Conservation (phyloP, 2,329 filamentous ascomycete genomes). For the Cordyceps militaris region DNA sequence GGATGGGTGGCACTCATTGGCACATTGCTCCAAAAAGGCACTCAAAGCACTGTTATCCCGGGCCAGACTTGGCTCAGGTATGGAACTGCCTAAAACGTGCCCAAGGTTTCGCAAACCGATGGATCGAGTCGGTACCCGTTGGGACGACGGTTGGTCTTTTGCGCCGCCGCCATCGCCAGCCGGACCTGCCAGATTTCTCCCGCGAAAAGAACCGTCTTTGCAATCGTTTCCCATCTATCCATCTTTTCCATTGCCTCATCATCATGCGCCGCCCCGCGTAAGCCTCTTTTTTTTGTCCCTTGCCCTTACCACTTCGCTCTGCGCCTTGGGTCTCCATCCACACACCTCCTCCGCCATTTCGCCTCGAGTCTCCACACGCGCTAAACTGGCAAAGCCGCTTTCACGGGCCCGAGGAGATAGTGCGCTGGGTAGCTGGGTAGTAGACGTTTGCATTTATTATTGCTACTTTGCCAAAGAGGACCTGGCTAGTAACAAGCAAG, state of each 20-base stretch:
- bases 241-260: neutral
- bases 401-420: neutral
- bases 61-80: conserved; percentile 4
- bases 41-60: neutral
- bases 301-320: neutral
- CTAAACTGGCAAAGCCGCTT: conserved; percentile 1
- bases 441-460: neutral
- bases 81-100: conserved; percentile 10
- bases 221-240: neutral
- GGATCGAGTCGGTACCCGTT: conserved; percentile 3
- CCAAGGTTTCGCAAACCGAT: conserved; percentile 11
- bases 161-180: too few species aligned
- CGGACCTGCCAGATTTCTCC: too few species aligned
- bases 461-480: neutral
- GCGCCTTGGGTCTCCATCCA: neutral
- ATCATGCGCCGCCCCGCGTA: neutral
- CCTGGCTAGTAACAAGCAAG: neutral
- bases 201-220: neutral
- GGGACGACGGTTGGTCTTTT: neutral
- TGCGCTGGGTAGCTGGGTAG: neutral
- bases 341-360: conserved; percentile 10
- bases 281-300: neutral
- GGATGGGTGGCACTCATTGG: neutral
- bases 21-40: too few species aligned
- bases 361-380: conserved; percentile 8